phyloP scores from a whole-genome alignment of 805 yeast genomes.

The Schwanniomyces pseudopolymorphus region DNA sequence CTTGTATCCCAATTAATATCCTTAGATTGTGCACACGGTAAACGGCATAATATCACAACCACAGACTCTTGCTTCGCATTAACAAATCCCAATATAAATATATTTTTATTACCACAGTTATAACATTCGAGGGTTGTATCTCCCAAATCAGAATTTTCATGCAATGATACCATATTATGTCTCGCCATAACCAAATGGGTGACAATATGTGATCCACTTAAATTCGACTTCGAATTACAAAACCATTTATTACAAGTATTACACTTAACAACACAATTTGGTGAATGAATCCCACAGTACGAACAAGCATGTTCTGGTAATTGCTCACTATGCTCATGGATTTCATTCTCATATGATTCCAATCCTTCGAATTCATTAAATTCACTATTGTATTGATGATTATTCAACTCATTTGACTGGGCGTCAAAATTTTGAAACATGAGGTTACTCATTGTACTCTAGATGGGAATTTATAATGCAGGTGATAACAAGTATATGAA shows the following conservation, averaged over 20 bases:
- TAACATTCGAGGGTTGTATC: slow-evolving; percentile 86
- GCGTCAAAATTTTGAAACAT: slow-evolving; percentile 18
- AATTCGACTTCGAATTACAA: slow-evolving; percentile 66
- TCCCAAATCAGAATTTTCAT: slow-evolving; percentile 81
- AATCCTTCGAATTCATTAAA: neutral
- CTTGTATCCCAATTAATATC: slow-evolving; percentile 83
- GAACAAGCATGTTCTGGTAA: slow-evolving; percentile 39
- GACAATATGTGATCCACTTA: slow-evolving; percentile 75
- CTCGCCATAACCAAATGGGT: slow-evolving; percentile 80
- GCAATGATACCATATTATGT: slow-evolving; percentile 73
- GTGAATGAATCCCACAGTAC: slow-evolving; percentile 73
- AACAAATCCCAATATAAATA: slow-evolving; percentile 80
- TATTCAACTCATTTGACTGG: slow-evolving; percentile 3
- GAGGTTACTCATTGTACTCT: slow-evolving; percentile 20
- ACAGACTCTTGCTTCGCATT: slow-evolving; percentile 84
- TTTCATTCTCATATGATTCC: neutral
- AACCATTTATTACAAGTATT: slow-evolving; percentile 82
- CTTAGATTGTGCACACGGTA: slow-evolving; percentile 80
- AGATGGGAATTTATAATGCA: neutral
- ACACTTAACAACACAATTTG: slow-evolving; percentile 72
- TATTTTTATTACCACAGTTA: slow-evolving; percentile 81
- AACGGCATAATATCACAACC: slow-evolving; percentile 81
- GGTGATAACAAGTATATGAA: neutral
- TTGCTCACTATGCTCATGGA: neutral
- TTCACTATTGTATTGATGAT: neutral